A percentile compares a stretch with the other conserved stretches of the same genome.
Conservation (phyloP, 1,139 yeast genomes). For the Sugiyamaella neomexicana region DNA sequence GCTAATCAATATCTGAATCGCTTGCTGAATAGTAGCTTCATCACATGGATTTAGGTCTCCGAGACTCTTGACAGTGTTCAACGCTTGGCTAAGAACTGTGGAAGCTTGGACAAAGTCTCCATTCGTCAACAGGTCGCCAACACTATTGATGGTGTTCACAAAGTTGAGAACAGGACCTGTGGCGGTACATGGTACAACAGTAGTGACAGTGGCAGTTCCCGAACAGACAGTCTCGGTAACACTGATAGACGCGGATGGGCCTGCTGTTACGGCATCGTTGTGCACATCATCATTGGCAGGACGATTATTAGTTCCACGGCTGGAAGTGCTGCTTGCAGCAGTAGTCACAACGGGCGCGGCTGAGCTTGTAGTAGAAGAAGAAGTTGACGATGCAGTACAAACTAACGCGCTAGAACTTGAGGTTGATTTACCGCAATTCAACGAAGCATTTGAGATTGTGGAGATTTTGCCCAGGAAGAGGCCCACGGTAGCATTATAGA, state of each 20-base stretch:
- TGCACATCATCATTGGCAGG: neutral
- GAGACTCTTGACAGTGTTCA: constrained; percentile 5
- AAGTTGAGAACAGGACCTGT: constrained; percentile 5
- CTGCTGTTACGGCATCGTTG: neutral
- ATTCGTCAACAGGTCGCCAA: constrained; percentile 8
- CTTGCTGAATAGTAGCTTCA: constrained; percentile 7
- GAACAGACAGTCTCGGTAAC: constrained; percentile 10
- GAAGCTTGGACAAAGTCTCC: constrained; percentile 11
- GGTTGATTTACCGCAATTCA: neutral
- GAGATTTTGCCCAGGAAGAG: constrained; percentile 1
- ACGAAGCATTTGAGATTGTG: neutral
- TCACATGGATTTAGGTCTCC: constrained; percentile 10
- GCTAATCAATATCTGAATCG: constrained; percentile 3
- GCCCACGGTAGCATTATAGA: neutral
- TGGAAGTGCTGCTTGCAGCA: neutral
- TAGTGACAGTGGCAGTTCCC: constrained; percentile 9
- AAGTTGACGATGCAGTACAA: neutral
- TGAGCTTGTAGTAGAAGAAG: constrained; percentile 3
- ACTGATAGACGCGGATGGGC: constrained; percentile 7
- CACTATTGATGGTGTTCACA: constrained; percentile 10
- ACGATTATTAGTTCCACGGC: neutral
- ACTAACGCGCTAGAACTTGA: constrained; percentile 3
- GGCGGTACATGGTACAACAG: constrained; percentile 13
- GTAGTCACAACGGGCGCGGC: neutral
- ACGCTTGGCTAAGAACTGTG: constrained; percentile 5